A percentile compares a stretch with the other conserved stretches of the same genome.
Conservation (phyloP, 139 green algal genomes). For the Astrephomene gubernaculifera region DNA sequence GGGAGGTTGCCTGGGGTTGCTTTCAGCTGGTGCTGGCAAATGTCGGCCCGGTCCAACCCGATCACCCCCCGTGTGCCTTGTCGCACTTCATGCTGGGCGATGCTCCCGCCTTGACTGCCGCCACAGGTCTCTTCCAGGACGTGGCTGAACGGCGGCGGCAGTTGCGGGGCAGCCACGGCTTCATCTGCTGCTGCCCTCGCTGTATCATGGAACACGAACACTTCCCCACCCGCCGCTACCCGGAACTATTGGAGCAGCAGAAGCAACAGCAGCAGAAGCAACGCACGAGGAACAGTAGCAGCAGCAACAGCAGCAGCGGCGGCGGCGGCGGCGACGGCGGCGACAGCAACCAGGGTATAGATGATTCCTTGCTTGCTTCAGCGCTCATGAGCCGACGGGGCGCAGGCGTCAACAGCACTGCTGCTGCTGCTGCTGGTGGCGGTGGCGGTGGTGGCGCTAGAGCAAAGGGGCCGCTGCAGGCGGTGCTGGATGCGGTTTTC, state of each 20-base stretch:
- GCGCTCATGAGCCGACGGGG: background rate
- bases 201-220: constrained; percentile 33
- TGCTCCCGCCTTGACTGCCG: background rate
- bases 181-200: constrained; percentile 43
- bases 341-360: background rate
- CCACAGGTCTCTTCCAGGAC: constrained; percentile 6
- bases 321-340: background rate
- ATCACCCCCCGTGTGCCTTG: no score
- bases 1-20: no score
- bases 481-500: background rate
- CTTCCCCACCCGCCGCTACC: constrained; percentile 30
- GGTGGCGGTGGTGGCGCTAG: no score
- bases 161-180: constrained; percentile 30
- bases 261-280: background rate
- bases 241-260: background rate
- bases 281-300: background rate
- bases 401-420: no score
- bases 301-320: background rate
- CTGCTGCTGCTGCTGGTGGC: no score
- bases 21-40: no score
- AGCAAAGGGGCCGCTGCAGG: constrained; percentile 9
- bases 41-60: no score
- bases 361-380: background rate
- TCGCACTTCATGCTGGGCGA: no score
- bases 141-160: constrained; percentile 11